Percentiles rank a stretch among this genome's conserved stretches.
Conservation (phyloP, 306 rosid species). For the Cucumis melo region DNA sequence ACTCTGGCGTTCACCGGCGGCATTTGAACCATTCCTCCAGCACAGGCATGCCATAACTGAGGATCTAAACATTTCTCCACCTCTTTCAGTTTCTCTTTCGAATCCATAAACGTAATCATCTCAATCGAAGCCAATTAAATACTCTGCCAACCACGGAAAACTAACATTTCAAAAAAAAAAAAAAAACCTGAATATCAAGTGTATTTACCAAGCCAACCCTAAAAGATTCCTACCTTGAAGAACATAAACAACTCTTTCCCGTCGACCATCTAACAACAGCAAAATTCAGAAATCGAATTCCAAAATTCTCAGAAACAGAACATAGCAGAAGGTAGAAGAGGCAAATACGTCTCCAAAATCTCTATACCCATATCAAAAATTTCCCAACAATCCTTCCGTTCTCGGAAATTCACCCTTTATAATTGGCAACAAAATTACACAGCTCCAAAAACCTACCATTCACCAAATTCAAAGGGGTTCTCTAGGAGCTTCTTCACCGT, state of each 20-base stretch:
- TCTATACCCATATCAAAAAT: not conserved
- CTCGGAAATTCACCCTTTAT: not conserved
- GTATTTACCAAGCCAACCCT: not conserved
- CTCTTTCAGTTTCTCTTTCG: conserved; percentile 59
- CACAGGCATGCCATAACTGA: conserved; percentile 95
- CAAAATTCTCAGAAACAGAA: not conserved
- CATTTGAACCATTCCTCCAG: conserved; percentile 97
- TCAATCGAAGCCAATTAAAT: conserved; percentile 2
- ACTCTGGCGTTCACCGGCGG: conserved; percentile 57
- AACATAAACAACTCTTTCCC: not conserved
- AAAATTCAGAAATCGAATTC: not conserved
- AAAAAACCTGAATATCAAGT: not conserved
- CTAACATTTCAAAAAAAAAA: too few relatives aligned
- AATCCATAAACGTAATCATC: conserved; percentile 84
- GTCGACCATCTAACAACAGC: not conserved
- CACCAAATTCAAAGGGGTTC: not conserved
- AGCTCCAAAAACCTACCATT: not conserved
- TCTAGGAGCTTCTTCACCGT: not conserved
- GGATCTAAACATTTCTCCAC: conserved; percentile 67
- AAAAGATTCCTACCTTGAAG: not conserved
- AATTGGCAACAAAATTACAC: not conserved
- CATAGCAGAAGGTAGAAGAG: not conserved
- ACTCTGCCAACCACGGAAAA: not conserved
- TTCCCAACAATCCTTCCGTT: not conserved
- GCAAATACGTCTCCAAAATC: not conserved